Base-by-base conservation (phyloP, 2,329 filamentous ascomycete species). In the Fusarium transvaalense region DNA sequence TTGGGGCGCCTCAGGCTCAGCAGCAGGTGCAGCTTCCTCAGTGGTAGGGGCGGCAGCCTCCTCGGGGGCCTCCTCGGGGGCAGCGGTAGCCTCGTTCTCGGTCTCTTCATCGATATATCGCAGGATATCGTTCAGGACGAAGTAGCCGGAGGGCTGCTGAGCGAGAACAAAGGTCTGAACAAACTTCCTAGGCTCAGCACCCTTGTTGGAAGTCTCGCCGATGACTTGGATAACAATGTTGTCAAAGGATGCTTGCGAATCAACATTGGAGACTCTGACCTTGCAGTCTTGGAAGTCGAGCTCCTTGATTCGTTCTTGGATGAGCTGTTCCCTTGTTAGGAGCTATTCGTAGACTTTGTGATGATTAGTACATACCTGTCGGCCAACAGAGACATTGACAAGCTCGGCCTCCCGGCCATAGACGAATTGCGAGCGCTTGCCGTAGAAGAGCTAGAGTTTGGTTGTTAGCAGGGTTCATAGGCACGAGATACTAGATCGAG, bases 171-270 rank as follows among this genome's bases (percentile, higher is more conserved):
- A 99, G 53, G 95, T 98, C 86, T 99, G 96, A 39, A 94, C 92
- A 77, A 99, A 99, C 81, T 97, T 97, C 85, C 92, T 94, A 76
- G 95, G 93, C 61, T 96, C 92, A 69, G 91, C 90, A 48, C 89
- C 89, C 81, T 97, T 97, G 88, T 97, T 97, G 75, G 94, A 97
- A 76, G 96, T 97, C 82, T 98, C 95, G 71, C 96, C 96, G 77
- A 99, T 97, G 75, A 98, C 96, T 81, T 97, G 94, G 76, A 99
- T 97, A 74, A 99, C 90, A 73, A 99, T 98, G 83, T 94, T 97
- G 66, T 94, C 89, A 79, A 90, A 92, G 12, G 95, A 97, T 67
- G 91, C 91, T 82, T 99, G 95, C 19, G 94, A 95, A 81, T 99
- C 96, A 76, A 99, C 96, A 77, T 99, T 99, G 80, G 95, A 92